phyloP scores from a whole-genome alignment of 2,329 filamentous ascomycete genomes.

The Stagonosporopsis cucurbitacearum region DNA sequence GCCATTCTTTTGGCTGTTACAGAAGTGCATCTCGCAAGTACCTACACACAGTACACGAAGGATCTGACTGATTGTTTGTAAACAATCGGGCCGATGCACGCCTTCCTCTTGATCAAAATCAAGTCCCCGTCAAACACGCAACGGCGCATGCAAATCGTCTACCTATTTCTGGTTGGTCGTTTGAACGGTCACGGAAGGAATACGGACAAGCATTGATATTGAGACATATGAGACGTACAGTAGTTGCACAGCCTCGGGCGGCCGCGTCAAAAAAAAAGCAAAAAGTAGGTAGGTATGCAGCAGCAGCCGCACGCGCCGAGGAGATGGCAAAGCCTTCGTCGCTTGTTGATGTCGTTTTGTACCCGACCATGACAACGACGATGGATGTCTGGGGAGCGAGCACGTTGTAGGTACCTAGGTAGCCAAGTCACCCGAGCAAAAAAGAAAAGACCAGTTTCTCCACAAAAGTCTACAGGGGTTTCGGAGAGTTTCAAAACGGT shows the following conservation, averaged over 20 bases:
- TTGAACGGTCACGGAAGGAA: slow-evolving; percentile 8
- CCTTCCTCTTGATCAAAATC: slow-evolving; percentile 13
- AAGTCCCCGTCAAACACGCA: slow-evolving; percentile 1
- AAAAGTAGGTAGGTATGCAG: neutral
- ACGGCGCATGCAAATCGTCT: neutral
- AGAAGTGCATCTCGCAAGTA: neutral
- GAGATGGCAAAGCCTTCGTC: slow-evolving; percentile 2
- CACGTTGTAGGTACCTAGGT: too few species aligned
- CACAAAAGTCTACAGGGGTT: slow-evolving; percentile 2
- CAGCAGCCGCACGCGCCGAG: neutral
- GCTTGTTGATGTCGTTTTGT: neutral
- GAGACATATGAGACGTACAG: slow-evolving; percentile 10
- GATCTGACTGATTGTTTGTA: slow-evolving; percentile 9
- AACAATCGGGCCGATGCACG: slow-evolving; percentile 15
- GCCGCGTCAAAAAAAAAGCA: slow-evolving; percentile 18
- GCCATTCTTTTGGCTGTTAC: neutral
- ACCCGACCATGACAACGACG: neutral
- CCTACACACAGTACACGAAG: too few species aligned
- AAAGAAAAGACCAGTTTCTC: neutral
- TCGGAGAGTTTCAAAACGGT: slow-evolving; percentile 3
- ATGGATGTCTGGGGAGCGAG: neutral
- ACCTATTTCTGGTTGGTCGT: slow-evolving; percentile 5
- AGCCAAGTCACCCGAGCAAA: neutral
- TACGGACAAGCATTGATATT: slow-evolving; percentile 5
- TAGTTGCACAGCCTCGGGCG: slow-evolving; percentile 3